Evolutionary conservation across 116 monocot genomes (phyloP), one percentile per base, ranked within the genome.

Genomic region (Phalaenopsis hybrid): DNA sequence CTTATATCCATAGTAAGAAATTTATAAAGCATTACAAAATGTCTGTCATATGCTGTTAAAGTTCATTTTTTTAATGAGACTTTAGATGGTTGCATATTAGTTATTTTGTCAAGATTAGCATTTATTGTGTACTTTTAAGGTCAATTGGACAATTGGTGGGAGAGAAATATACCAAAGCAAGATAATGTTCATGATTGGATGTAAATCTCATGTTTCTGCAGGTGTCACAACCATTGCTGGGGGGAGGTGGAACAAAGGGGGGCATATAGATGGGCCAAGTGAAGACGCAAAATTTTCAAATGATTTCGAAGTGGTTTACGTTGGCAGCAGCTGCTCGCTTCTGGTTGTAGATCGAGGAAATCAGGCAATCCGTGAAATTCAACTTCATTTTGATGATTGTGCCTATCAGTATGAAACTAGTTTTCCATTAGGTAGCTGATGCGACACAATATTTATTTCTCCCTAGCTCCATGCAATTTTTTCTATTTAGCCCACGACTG

Each of bases 171-270:
- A 4, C 41, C 41, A 41, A 41, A 41, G 41, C 41, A 41, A 2
- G 41, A 41, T 4, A 41, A 4, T 41, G 41, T 41, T 41, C 41
- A 41, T 55, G 55, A 55, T 55, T 55, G 16, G 55, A 16, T 55
- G 16, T 55, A 55, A 25, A 34, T 72, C 41, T 72, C 23, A 37
- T 82, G 31, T 72, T 78, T 83, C 23, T 89, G 55, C 48, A 97
- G 97, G 97, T 59, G 89, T 97, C 43, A 91, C 93, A 73, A 97
- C 97, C 33, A 94, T 97, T 82, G 97, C 94, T 67, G 94, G 92
- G 7, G 97, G 97, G 2, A 97, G 90, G 81, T 89, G 94, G 94
- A 89, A 65, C 77, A 88, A 79, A 89, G 94, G 91, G 51, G 91
- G 90, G 3, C 93, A 97, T 74, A 80, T 86, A 21, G 91, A 97